A percentile compares a stretch with the other conserved stretches of the same genome.
phyloP scores from a whole-genome alignment of 805 yeast genomes.

The Huiozyma sinensis region DNA sequence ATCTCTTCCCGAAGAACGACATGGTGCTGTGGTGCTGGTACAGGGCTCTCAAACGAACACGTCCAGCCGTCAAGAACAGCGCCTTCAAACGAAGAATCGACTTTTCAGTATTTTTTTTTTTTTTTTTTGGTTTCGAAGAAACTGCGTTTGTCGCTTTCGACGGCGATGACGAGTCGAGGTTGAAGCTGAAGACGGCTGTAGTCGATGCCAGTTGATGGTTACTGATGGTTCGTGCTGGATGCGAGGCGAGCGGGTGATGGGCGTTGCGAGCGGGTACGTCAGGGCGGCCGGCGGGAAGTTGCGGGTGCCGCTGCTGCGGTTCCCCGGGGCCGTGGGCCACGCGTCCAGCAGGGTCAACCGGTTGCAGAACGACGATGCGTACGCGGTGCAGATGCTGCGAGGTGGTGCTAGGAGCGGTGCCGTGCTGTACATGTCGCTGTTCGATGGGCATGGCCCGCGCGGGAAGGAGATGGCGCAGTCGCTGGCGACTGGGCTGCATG shows the following conservation, averaged over 20 bases:
- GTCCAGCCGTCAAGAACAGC: too few species aligned
- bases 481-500: slow-evolving; percentile 43
- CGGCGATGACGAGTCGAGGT: too few species aligned
- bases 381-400: slow-evolving; percentile 51
- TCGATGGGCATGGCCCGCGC: slow-evolving; percentile 93
- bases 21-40: slow-evolving; percentile 6
- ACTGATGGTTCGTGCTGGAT: too few species aligned
- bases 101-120: too few species aligned
- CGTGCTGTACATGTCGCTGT: slow-evolving; percentile 63
- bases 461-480: slow-evolving; percentile 48
- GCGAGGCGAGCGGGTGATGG: too few species aligned
- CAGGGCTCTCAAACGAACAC: too few species aligned
- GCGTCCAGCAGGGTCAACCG: slow-evolving; percentile 66
- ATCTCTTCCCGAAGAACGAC: slow-evolving; percentile 27
- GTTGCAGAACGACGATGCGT: slow-evolving; percentile 70
- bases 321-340: slow-evolving; percentile 53
- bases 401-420: slow-evolving; percentile 14
- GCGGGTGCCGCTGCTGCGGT: slow-evolving; percentile 17
- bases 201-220: too few species aligned
- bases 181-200: too few species aligned
- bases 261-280: not conserved
- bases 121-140: too few species aligned
- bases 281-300: slow-evolving; percentile 4
- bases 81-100: too few species aligned
- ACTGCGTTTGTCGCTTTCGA: too few species aligned